phyloP scores from a whole-genome alignment of 441 rosid genomes.

The Erysimum cheiri region DNA sequence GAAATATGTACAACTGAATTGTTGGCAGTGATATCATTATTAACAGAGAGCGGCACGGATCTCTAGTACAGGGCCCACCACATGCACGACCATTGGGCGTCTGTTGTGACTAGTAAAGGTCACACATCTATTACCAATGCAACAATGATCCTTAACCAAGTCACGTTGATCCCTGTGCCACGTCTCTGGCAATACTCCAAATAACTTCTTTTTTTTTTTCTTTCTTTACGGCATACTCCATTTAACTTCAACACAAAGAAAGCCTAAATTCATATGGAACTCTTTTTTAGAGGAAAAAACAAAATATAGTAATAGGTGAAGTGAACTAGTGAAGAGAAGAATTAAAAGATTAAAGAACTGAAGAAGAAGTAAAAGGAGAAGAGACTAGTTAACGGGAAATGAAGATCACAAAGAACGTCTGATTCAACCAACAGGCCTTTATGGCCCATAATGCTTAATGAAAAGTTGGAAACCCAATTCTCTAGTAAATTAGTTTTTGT shows the following conservation, averaged over 20 bases:
- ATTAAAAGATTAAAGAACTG: too few species aligned
- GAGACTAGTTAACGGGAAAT: too few species aligned
- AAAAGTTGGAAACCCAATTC: background rate
- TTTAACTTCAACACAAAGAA: conserved; percentile 20
- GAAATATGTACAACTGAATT: background rate
- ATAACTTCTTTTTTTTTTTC: rapidly evolving
- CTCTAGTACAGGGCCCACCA: background rate
- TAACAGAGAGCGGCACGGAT: background rate
- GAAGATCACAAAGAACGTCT: too few species aligned
- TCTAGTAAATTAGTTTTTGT: background rate
- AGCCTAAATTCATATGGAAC: background rate
- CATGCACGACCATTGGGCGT: background rate
- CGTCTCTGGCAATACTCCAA: too few species aligned
- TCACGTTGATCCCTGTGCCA: background rate
- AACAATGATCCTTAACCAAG: background rate
- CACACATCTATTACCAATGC: background rate
- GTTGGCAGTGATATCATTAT: background rate
- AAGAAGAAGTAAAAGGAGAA: too few species aligned
- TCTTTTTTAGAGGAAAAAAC: background rate
- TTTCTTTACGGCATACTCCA: rapidly evolving
- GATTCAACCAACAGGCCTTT: background rate
- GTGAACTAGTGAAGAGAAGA: background rate
- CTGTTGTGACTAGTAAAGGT: background rate
- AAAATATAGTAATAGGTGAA: background rate
- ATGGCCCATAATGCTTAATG: background rate